Percentiles rank a stretch among this genome's conserved stretches.
These are phyloP conservation scores for Thalassiosira mediterranea DNA, from an alignment of 352 stramenopile genomes.

Conservation along the genomic window DNA sequence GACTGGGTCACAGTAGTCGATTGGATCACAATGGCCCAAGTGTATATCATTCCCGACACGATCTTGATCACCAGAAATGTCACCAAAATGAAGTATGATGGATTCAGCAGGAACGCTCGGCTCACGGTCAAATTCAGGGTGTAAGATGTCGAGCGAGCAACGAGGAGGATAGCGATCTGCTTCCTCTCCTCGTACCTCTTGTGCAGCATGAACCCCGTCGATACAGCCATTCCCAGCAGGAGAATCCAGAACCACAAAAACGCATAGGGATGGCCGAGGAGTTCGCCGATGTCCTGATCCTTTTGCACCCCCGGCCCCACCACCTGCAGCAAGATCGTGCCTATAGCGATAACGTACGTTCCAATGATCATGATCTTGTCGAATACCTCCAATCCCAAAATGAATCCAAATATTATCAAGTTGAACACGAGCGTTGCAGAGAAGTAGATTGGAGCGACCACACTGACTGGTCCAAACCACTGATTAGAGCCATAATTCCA, in stretches of 20 bases:
- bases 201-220: slow-evolving; percentile 22
- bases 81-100: slow-evolving; percentile 11
- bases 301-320: slow-evolving; percentile 43
- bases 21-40: slow-evolving; percentile 50
- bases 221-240: slow-evolving; percentile 18
- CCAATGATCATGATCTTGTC: slow-evolving; percentile 41
- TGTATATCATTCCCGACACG: slow-evolving; percentile 33
- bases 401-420: slow-evolving; percentile 42
- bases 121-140: slow-evolving; percentile 46
- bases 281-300: slow-evolving; percentile 27
- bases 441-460: slow-evolving; percentile 43
- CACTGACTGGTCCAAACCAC: slow-evolving; percentile 52
- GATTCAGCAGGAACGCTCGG: slow-evolving; percentile 24
- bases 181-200: slow-evolving; percentile 5
- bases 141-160: slow-evolving; percentile 37
- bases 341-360: slow-evolving; percentile 49
- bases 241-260: slow-evolving; percentile 41
- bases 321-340: slow-evolving; percentile 37
- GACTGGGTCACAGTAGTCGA: slow-evolving; percentile 39
- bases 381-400: slow-evolving; percentile 46
- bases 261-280: slow-evolving; percentile 40
- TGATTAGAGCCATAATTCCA: no score
- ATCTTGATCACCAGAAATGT: slow-evolving; percentile 41
- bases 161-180: slow-evolving; percentile 30
- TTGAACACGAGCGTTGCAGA: slow-evolving; percentile 34